phyloP scores from a whole-genome alignment of 768 basidiomycete species.

The Rhizopogon rudus region DNA sequence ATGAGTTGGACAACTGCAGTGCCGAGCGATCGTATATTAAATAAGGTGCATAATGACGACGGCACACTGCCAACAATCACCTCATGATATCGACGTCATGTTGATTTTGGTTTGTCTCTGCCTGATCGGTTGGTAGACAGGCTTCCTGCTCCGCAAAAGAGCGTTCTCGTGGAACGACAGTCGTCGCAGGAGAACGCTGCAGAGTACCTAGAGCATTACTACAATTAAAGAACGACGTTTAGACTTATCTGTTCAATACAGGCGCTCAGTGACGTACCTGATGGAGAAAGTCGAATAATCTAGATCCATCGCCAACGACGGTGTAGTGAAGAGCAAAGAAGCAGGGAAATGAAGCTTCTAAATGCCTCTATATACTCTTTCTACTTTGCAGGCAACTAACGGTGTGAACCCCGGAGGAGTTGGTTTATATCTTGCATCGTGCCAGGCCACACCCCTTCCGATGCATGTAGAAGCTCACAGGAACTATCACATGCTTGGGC shows the following conservation, averaged over 20 bases:
- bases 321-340: conserved; percentile 1
- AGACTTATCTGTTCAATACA: neutral
- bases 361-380: neutral
- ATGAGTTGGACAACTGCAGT: neutral
- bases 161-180: neutral
- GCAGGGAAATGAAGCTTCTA: conserved; percentile 2
- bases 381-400: neutral
- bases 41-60: neutral
- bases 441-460: neutral
- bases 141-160: neutral
- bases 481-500: neutral
- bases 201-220: neutral
- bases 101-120: neutral
- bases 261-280: neutral
- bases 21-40: neutral
- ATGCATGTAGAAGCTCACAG: neutral
- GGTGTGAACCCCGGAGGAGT: neutral
- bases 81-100: neutral
- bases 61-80: neutral
- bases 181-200: neutral
- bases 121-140: neutral
- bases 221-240: neutral
- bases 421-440: neutral
- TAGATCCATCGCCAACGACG: neutral
- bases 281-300: conserved; percentile 1